These are phyloP conservation scores for Globisporangium heterothallicum DNA, from an alignment of 352 stramenopile species.

Conservation along the genomic window DNA sequence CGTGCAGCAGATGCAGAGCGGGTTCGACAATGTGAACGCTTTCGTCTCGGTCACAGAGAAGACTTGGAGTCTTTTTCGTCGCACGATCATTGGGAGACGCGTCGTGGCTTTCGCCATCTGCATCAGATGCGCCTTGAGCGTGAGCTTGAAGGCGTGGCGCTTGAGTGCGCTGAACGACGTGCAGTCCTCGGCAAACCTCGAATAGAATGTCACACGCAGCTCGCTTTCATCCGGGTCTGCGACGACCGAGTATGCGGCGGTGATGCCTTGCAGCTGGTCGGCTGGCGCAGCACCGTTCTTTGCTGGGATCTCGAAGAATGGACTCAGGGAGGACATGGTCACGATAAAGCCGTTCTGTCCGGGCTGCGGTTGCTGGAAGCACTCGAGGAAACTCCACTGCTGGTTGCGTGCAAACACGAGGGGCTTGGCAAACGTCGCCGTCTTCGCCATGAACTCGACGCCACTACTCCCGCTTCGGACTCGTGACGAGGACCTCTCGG, in stretches of 20 bases:
- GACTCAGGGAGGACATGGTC: slow-evolving; percentile 35
- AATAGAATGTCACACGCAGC: slow-evolving; percentile 15
- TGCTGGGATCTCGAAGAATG: background rate
- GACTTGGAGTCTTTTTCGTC: slow-evolving; percentile 39
- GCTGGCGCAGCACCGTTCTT: background rate
- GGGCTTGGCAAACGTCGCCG: slow-evolving; percentile 37
- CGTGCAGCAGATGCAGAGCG: slow-evolving; percentile 38
- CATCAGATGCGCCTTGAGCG: slow-evolving; percentile 17
- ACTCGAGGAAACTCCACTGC: slow-evolving; percentile 43
- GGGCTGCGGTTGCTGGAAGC: slow-evolving; percentile 11
- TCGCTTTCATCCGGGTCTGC: background rate
- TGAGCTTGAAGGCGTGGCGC: slow-evolving; percentile 14
- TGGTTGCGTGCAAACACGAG: slow-evolving; percentile 41
- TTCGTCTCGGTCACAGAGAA: slow-evolving; percentile 23
- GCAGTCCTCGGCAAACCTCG: slow-evolving; percentile 15
- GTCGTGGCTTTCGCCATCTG: slow-evolving; percentile 18
- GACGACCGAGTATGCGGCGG: slow-evolving; percentile 19
- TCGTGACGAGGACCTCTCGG: background rate
- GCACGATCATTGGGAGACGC: slow-evolving; percentile 33
- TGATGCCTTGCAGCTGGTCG: slow-evolving; percentile 25
- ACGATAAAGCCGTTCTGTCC: slow-evolving; percentile 24
- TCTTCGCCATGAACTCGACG: slow-evolving; percentile 29
- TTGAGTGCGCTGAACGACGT: slow-evolving; percentile 15
- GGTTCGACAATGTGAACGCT: slow-evolving; percentile 19
- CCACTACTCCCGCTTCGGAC: background rate